phyloP scores from a whole-genome alignment of 306 rosid genomes.

The Bauhinia variegata region DNA sequence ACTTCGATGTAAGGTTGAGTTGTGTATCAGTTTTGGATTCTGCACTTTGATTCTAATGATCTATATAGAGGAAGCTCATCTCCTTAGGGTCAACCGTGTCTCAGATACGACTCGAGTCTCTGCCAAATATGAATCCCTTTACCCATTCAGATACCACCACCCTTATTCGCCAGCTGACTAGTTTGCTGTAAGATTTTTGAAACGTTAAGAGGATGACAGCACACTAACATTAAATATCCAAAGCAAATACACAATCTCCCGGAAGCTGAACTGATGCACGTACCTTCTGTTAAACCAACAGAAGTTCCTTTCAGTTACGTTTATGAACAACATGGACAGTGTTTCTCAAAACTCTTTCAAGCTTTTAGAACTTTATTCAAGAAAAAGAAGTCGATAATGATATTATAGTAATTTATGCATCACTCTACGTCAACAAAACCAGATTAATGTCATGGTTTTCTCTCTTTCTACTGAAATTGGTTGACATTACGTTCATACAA shows the following conservation, averaged over 20 bases:
- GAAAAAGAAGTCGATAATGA: too few relatives aligned
- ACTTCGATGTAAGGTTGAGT: not conserved
- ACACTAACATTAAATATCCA: too few relatives aligned
- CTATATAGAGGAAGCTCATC: not conserved
- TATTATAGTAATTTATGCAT: too few relatives aligned
- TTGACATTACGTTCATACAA: too few relatives aligned
- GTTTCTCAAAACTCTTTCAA: too few relatives aligned
- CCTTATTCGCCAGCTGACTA: conserved; percentile 94
- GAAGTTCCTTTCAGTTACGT: not conserved
- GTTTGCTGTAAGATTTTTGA: conserved; percentile 65
- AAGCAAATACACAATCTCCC: conserved; percentile 73
- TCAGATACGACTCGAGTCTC: conserved; percentile 80
- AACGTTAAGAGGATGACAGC: conserved; percentile 13
- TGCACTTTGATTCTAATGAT: not conserved
- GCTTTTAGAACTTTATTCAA: too few relatives aligned
- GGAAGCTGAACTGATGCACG: conserved; percentile 88
- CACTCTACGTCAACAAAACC: too few relatives aligned
- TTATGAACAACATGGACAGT: too few relatives aligned
- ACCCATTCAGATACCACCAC: conserved; percentile 83
- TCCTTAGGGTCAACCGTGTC: not conserved
- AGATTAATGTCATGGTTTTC: too few relatives aligned
- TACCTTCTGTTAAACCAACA: conserved; percentile 35
- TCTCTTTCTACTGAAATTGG: too few relatives aligned
- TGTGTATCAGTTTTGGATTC: not conserved
- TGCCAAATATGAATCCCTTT: conserved; percentile 67